Percentiles rank a stretch among this genome's conserved stretches.
Conservation (phyloP, 768 basidiomycete genomes). For the Strobilomyces confusus region DNA sequence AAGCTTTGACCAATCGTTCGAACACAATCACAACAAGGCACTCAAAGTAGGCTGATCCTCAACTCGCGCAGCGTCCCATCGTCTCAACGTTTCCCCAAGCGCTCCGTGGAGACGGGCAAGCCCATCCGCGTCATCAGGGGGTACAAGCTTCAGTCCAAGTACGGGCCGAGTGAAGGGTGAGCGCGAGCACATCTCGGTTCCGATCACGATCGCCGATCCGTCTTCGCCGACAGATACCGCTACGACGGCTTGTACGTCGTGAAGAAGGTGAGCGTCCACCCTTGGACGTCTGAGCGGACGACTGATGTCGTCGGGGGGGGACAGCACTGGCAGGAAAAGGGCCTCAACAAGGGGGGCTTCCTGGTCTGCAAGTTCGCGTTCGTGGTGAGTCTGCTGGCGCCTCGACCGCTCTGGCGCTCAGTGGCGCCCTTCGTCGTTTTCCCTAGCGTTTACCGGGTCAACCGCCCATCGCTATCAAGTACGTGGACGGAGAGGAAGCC, state of each 20-base stretch:
- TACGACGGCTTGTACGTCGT: conserved; percentile 88
- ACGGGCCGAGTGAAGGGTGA: conserved; percentile 77
- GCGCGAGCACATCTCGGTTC: conserved; percentile 1
- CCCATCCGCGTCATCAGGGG: conserved; percentile 88
- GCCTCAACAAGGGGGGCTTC: conserved; percentile 63
- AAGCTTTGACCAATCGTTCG: conserved; percentile 78
- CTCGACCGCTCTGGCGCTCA: not conserved
- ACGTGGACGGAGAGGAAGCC: conserved; percentile 4
- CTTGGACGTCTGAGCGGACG: not conserved
- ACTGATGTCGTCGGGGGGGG: not conserved
- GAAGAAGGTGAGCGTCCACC: conserved; percentile 48
- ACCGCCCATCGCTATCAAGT: conserved; percentile 22
- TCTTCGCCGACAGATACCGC: conserved; percentile 55
- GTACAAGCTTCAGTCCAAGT: conserved; percentile 58
- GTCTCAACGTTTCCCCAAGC: conserved; percentile 35
- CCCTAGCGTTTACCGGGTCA: conserved; percentile 27
- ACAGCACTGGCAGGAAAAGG: conserved; percentile 73
- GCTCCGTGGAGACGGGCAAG: conserved; percentile 72
- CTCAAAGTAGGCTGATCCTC: conserved; percentile 43
- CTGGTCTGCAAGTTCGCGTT: conserved; percentile 86
- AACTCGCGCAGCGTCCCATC: not conserved
- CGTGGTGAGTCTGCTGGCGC: conserved; percentile 44
- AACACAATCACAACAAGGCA: conserved; percentile 65
- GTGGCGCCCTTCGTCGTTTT: not conserved
- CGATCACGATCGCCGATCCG: not conserved